Evolutionary conservation across 2,329 filamentous ascomycete genomes (phyloP), one percentile per base, ranked within the genome.

Genomic region (Scolecobasidium constrictum): DNA sequence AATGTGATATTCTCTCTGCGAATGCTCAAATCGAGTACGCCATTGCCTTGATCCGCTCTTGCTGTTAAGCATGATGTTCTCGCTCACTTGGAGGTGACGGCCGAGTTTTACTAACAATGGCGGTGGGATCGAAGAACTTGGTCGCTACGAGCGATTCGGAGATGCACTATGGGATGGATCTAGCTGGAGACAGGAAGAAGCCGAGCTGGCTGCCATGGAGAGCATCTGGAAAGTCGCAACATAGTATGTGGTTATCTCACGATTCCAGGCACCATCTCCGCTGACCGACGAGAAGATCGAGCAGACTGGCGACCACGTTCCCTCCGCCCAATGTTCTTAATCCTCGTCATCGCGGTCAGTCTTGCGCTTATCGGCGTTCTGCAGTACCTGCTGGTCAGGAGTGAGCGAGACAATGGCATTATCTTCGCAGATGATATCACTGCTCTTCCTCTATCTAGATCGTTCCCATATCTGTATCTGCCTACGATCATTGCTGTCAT

Each of bases 401-500:
- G 66, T 40, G 47, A 61, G 5, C 38, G 50, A 0, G 43, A 70
- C 11, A 62, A 67, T 0, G 75, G 72, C 0, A 53, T 69, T 3
- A 43, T 66, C 0, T 64, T 68, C 18, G 60, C 62, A 0, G 21
- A 52, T 1, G 50, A 52, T 1, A 56, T 62, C 44, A 55, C 52
- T 15, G 53, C 55, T 2, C 53, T 77, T 0, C 62, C 73, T 0
- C 2, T 56, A 0, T 46, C 49, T 1, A 55, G 54, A 0, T 61
- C 49, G 0, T 64, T 73, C 4, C 43, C 55, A 0, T 76, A 73
- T n/a, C 50, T 69, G 0, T 77, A 75, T 37, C 48, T 69, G 0
- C 75, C 77, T 0, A 79, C 69, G 0, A 60, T 78, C 0, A 40
- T 77, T 0, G 68, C 74, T 0, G 68, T 79, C 0, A 5, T 72